These are phyloP conservation scores for Mesembryanthemum crystallinum DNA, from an alignment of 148 eudicot genomes.

Conservation along the genomic window DNA sequence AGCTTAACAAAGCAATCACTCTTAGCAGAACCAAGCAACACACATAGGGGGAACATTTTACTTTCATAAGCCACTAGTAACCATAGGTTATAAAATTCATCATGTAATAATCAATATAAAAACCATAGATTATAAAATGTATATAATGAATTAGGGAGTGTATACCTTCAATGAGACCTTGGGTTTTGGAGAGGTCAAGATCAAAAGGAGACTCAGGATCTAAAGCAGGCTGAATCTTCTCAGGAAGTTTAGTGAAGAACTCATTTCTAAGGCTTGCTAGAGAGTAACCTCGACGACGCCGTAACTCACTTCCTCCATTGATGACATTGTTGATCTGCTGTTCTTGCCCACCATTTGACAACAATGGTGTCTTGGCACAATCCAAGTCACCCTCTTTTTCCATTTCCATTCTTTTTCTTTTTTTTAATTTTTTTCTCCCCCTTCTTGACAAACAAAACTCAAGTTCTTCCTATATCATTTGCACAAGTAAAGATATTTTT, in stretches of 20 bases:
- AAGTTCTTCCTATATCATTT: neutral
- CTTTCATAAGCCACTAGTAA: too few relatives aligned
- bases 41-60: too few relatives aligned
- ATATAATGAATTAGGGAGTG: neutral
- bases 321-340: neutral
- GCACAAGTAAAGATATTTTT: too few relatives aligned
- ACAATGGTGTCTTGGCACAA: slow-evolving; percentile 47
- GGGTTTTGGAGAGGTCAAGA: slow-evolving; percentile 54
- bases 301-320: neutral
- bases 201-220: slow-evolving; percentile 73
- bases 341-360: slow-evolving; percentile 29
- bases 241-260: slow-evolving; percentile 71
- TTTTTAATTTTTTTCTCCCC: neutral
- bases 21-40: too few relatives aligned
- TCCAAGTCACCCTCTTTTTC: slow-evolving; percentile 16
- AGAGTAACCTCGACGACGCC: slow-evolving; percentile 25
- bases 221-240: slow-evolving; percentile 49
- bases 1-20: neutral
- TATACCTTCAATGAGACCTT: slow-evolving; percentile 58
- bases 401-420: slow-evolving; percentile 5
- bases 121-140: neutral
- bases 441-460: neutral
- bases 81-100: neutral
- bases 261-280: slow-evolving; percentile 41
- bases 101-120: neutral